Conservation (phyloP, 306 rosid species). For the Mimosa bimucronata region DNA sequence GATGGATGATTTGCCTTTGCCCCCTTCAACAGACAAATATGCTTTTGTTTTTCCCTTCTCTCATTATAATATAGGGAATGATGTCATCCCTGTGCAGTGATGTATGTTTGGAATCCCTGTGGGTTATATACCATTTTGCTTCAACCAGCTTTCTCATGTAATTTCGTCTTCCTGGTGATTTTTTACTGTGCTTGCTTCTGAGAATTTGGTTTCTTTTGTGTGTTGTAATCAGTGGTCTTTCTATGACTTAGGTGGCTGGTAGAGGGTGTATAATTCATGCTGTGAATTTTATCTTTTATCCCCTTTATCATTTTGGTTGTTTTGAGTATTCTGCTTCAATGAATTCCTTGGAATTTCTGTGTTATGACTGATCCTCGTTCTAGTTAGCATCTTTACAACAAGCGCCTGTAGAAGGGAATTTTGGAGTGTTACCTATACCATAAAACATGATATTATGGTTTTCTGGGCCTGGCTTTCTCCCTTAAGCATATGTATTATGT, state of each 20-base stretch:
- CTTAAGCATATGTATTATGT: background rate
- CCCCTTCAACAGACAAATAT: background rate
- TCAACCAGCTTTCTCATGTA: background rate
- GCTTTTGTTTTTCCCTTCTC: background rate
- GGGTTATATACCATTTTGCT: background rate
- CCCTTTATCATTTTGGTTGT: background rate
- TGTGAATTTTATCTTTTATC: conserved; percentile 1
- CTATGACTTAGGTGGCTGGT: background rate
- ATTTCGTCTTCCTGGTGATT: background rate
- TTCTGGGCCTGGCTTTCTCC: background rate
- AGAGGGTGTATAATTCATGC: background rate
- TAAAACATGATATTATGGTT: background rate
- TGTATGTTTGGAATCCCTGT: conserved; percentile 22
- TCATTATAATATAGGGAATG: conserved; percentile 8
- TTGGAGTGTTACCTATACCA: background rate
- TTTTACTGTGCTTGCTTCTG: background rate
- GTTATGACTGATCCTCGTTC: background rate
- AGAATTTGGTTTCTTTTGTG: background rate
- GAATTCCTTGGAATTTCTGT: background rate
- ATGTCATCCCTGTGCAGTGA: conserved; percentile 10
- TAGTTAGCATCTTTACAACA: background rate
- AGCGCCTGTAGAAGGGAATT: background rate
- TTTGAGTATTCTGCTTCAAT: background rate
- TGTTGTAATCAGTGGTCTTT: background rate
- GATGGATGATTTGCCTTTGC: conserved; percentile 1